These are phyloP conservation scores for Nicotiana knightiana DNA, from an alignment of 257 asterid species.

Conservation along the genomic window DNA sequence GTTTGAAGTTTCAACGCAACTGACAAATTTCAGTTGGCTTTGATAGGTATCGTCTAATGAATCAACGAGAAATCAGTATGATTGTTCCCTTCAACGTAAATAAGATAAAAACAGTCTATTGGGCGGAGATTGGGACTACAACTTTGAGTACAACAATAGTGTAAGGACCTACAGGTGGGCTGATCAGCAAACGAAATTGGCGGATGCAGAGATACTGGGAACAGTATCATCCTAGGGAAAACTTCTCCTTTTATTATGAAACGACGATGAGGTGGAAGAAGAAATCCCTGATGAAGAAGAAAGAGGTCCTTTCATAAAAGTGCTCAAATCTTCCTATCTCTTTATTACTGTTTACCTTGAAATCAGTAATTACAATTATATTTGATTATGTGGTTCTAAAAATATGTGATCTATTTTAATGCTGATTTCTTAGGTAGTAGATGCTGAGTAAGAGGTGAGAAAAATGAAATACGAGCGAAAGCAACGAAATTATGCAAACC, in stretches of 20 bases:
- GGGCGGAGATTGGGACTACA: constrained; percentile 33
- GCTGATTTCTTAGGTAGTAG: too few relatives aligned
- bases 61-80: constrained; percentile 53
- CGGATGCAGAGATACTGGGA: constrained; percentile 42
- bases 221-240: constrained; percentile 7
- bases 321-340: constrained; percentile 61
- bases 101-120: constrained; percentile 28
- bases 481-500: too few relatives aligned
- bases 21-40: background rate
- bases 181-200: constrained; percentile 43
- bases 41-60: constrained; percentile 62
- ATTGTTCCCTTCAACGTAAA: constrained; percentile 38
- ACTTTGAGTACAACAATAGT: constrained; percentile 42
- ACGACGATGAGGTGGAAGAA: constrained; percentile 25
- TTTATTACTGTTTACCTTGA: constrained; percentile 29
- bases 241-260: constrained; percentile 36
- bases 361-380: too few relatives aligned
- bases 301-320: constrained; percentile 58
- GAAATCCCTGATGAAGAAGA: constrained; percentile 31
- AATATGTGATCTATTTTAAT: too few relatives aligned
- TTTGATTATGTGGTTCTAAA: too few relatives aligned
- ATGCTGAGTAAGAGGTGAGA: too few relatives aligned
- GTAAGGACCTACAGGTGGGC: constrained; percentile 67
- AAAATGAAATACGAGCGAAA: too few relatives aligned
- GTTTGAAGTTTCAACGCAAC: too few relatives aligned